Conservation (phyloP, 805 yeast species). For the Ogataea pilisensis region DNA sequence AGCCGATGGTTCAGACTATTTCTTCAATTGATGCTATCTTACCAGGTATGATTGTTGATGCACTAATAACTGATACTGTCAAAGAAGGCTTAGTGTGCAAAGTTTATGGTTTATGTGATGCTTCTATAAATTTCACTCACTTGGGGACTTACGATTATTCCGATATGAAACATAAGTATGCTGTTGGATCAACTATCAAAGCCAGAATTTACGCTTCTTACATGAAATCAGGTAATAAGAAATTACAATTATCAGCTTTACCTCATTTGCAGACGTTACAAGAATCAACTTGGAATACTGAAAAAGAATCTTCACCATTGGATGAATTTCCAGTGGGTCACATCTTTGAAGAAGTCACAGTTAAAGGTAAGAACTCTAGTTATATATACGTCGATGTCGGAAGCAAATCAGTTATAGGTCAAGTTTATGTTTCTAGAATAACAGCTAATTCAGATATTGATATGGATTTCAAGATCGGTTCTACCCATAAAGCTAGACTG, state of each 20-base stretch:
- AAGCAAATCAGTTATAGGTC: constrained; percentile 52
- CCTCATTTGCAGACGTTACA: constrained; percentile 46
- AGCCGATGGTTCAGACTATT: constrained; percentile 48
- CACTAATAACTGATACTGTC: constrained; percentile 56
- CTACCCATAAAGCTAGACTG: constrained; percentile 74
- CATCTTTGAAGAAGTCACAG: constrained; percentile 51
- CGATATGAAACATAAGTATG: constrained; percentile 56
- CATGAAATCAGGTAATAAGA: constrained; percentile 45
- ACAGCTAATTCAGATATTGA: constrained; percentile 43
- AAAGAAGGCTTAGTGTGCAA: constrained; percentile 66
- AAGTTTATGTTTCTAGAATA: constrained; percentile 72
- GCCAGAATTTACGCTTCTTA: constrained; percentile 69
- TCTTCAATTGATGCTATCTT: constrained; percentile 74
- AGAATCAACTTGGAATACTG: constrained; percentile 6
- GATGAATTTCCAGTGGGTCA: constrained; percentile 82
- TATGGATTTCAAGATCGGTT: constrained; percentile 53
- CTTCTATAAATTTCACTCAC: constrained; percentile 67
- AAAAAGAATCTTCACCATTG: constrained; percentile 37
- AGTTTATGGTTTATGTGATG: constrained; percentile 71
- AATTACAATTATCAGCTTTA: constrained; percentile 58
- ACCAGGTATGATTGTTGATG: constrained; percentile 82
- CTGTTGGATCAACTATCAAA: constrained; percentile 62
- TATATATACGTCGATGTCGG: constrained; percentile 59
- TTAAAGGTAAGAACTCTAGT: constrained; percentile 55
- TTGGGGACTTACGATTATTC: constrained; percentile 40